Evolutionary conservation across 2,329 filamentous ascomycete species (phyloP), one percentile per base, ranked within the genome.

Genomic region (Calonectria pauciramosa): DNA sequence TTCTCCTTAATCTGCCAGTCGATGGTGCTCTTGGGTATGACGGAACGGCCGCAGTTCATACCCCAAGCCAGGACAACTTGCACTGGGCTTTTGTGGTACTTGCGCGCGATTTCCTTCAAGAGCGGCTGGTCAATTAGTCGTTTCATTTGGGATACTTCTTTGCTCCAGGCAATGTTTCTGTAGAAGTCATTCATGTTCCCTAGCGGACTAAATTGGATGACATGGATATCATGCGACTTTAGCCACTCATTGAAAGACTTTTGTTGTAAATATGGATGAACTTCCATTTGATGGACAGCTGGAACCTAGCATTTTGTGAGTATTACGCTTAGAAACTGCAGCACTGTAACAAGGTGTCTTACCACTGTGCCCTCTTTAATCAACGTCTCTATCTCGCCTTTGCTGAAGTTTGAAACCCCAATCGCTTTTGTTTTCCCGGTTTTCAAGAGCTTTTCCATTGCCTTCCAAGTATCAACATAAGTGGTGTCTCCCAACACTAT

Each of bases 351-450:
- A 47, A 8, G 41, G 41, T n/a, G 8, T n/a, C 70, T 51, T 51
- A 69, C 65, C 56, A 87, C 81, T 78, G 76, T 73, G n/a, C 72
- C 44, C 49, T 78, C 71, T 18, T 36, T 82, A 59, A 87, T 77
- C 74, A 90, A 83, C 70, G 85, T 81, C 78, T 89, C 83, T 20
- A 90, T 82, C 68, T 88, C 86, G 14, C 82, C 80, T 60, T 89
- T 88, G 73, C 86, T 88, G 84, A 90, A 91, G 84, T 91, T 91
- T 70, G 88, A 90, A 18, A 91, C 89, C 56, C 91, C 91, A 65
- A 86, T 85, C 2, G 73, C 73, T 28, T 60, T 75, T 3, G 65
- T 60, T 30, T 75, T 75, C 30, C 70, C 73, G 0, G 75, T 79
- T 68, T 78, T 77, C 13, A 82, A 44, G 0, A 84, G 60, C 11